Evolutionary conservation across 1,284 basidiomycete genomes (phyloP), one percentile per base, ranked within the genome.

Genomic region (Hemileia vastatrix): DNA sequence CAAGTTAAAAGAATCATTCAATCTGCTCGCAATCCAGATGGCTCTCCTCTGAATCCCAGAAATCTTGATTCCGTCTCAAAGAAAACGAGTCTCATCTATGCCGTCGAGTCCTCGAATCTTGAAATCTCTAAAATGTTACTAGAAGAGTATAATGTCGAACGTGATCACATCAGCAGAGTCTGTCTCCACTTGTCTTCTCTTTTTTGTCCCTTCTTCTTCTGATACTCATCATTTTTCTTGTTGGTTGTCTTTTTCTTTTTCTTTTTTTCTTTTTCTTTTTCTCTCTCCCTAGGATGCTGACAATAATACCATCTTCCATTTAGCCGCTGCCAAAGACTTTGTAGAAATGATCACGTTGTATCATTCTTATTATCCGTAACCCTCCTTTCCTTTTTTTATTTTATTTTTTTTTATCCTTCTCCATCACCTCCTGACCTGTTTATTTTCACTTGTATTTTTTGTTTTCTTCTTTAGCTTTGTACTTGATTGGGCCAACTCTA

Each of bases 281-380:
- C 18, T 45, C 21, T 57, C 1, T 24, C 9, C 3, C n/a, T 44
- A 59, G 57, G 59, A 61, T 36, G 27, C 44, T 11, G 52, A 61
- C 18, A 61, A 61, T 24, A 61, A 61, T 24, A 61, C 59, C 1
- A 31, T 61, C 15, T 40, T 61, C 24, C 59, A 61, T 49, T 18
- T 61, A 13, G 59, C 59, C 3, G 59, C 59, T 1, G 40, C 59
- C 1, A 24, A 53, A 21, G 52, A 27, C 5, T 33, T 45, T 6
- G 51, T 45, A 40, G 52, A 61, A 5, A 61, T 61, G n/a, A 61
- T 61, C 18, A 48, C 43, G 0, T 45, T 61, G 19, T 61, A 61
- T 24, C 59, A 54, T 48, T 36, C 50, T 33, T 52, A 61, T 48
- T 61, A 61, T 32, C 59, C 59, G 59, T 54, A 54, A 15, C 43